Percentiles rank a stretch among this genome's conserved stretches.
phyloP scores from a whole-genome alignment of 176 grass and related monocot genomes.

The Avena insularis region DNA sequence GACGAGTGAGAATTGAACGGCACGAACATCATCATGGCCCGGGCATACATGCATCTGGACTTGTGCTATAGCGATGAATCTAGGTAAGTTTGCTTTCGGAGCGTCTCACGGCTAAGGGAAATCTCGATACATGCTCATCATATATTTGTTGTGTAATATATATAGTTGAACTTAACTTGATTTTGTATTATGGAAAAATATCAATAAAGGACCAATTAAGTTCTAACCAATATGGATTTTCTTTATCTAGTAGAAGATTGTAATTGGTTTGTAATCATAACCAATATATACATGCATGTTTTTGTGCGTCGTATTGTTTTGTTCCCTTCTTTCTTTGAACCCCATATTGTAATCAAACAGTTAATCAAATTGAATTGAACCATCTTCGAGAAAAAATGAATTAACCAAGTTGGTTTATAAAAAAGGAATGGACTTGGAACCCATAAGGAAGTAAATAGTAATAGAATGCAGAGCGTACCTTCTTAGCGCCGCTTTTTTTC shows the following conservation, averaged over 20 bases:
- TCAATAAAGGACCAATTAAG: slow-evolving; percentile 41
- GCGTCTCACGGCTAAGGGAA: neutral
- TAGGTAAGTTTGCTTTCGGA: slow-evolving; percentile 49
- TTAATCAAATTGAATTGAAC: neutral
- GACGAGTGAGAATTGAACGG: slow-evolving; percentile 7
- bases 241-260: neutral
- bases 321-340: neutral
- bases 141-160: slow-evolving; percentile 50
- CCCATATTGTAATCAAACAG: neutral
- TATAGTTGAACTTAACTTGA: slow-evolving; percentile 32
- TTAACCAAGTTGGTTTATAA: too few species aligned
- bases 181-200: slow-evolving; percentile 34
- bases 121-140: neutral
- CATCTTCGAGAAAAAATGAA: neutral
- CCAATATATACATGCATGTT: neutral
- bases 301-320: neutral
- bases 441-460: too few species aligned
- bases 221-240: slow-evolving; percentile 10
- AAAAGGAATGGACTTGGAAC: too few species aligned
- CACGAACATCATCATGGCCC: neutral
- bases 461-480: too few species aligned
- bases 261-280: neutral
- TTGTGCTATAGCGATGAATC: slow-evolving; percentile 26
- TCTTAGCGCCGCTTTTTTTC: too few species aligned
- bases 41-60: slow-evolving; percentile 25